A percentile compares a stretch with the other conserved stretches of the same genome.
These are phyloP conservation scores for Aspergillus ibericus DNA, from an alignment of 2,329 filamentous ascomycete species.

Conservation along the genomic window DNA sequence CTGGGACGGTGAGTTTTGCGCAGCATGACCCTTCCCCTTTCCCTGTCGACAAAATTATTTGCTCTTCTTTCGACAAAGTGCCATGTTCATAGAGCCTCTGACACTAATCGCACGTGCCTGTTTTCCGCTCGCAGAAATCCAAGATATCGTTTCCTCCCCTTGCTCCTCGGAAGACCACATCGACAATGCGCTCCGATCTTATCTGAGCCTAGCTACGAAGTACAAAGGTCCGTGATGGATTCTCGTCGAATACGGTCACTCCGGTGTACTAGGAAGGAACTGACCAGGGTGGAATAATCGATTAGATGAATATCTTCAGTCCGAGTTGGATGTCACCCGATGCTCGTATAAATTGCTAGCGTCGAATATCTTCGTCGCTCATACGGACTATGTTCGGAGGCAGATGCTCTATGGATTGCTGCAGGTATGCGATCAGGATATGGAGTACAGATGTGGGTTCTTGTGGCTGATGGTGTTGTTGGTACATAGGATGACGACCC, in stretches of 20 bases:
- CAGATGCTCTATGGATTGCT: constrained; percentile 91
- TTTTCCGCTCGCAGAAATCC: constrained; percentile 55
- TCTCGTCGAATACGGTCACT: neutral
- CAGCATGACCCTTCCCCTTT: too few relatives aligned
- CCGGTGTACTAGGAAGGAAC: neutral
- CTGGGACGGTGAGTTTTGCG: constrained; percentile 70
- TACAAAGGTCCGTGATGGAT: constrained; percentile 59
- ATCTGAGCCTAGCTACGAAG: constrained; percentile 73
- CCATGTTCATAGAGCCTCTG: too few relatives aligned
- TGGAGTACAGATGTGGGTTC: neutral
- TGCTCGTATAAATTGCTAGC: constrained; percentile 79
- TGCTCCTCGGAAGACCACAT: constrained; percentile 66
- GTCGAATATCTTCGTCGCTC: constrained; percentile 69
- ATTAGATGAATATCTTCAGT: constrained; percentile 67
- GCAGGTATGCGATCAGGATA: constrained; percentile 48
- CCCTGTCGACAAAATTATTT: neutral
- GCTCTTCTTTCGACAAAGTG: neutral
- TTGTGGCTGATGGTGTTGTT: neutral
- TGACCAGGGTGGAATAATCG: constrained; percentile 16
- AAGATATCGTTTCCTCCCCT: constrained; percentile 61
- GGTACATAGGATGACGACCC: constrained; percentile 74
- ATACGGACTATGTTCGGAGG: constrained; percentile 83
- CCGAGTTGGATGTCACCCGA: constrained; percentile 74
- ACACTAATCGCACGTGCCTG: too few relatives aligned
- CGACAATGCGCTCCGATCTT: constrained; percentile 82